Evolutionary conservation across 805 yeast genomes (phyloP), one percentile per base, ranked within the genome.

Genomic region (Limtongia smithiae): DNA sequence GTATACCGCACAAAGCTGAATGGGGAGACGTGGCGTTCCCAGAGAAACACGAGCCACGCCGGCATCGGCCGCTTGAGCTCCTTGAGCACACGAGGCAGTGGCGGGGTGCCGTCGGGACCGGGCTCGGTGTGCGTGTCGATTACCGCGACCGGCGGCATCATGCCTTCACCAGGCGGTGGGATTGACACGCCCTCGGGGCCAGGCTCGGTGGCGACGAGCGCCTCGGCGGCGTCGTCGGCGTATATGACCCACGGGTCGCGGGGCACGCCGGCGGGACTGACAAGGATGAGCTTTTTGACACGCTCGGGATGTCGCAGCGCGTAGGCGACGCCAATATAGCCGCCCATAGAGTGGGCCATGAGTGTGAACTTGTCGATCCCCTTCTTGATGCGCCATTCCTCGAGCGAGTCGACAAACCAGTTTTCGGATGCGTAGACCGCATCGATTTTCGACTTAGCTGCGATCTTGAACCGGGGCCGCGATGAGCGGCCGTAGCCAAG

Each of bases 311-410:
- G 68, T 46, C 74, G 72, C 46, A 81, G 71, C 3, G 86, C 83
- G 59, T 87, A 85, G 3, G 82, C 67, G 0, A 83, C 77, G 63
- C 84, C 77, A 20, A 91, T 60, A 63, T 90, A 91, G 0, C 95
- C 96, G 3, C 98, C 98, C 78, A 93, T 74, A 0, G 96, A 89
- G 68, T 91, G 98, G 1, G 96, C 94, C 66, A 81, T 78, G 37
- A 79, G 75, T 44, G 82, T 68, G 50, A 79, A 80, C 48, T 75
- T 73, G 20, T 72, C 69, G 21, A 78, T 70, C 5, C 76, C 74
- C 43, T 83, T 68, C 38, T 68, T 64, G 1, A 53, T 48, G 45
- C 85, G 70, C 95, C 95, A 87, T 20, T 68, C 69, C 41, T 76
- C 76, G 37, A 84, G 70, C 0, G 91, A 76, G 41, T 82, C 80